Evolutionary conservation across 306 rosid species (phyloP).

Genomic region (Fragaria iinumae): DNA sequence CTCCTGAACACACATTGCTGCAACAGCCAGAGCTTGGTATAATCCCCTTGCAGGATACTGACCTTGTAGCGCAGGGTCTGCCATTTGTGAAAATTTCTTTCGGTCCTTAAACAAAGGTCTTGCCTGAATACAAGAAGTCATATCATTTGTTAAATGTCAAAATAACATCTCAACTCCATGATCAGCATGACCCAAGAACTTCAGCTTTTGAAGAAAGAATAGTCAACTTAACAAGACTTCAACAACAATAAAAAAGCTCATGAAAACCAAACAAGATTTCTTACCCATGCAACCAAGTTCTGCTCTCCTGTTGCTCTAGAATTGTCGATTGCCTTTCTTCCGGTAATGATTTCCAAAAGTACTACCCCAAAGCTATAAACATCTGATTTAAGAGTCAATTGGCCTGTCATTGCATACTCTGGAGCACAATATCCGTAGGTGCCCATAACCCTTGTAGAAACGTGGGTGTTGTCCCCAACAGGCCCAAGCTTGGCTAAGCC

Average conservation of each 20-base stretch:
- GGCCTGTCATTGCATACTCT: constrained; percentile 93
- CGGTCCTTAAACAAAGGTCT: constrained; percentile 73
- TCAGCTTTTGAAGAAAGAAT: background rate
- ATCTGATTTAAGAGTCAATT: constrained; percentile 87
- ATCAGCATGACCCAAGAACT: background rate
- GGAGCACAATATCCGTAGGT: constrained; percentile 96
- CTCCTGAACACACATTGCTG: constrained; percentile 92
- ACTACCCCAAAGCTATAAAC: constrained; percentile 95
- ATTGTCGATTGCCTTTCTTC: constrained; percentile 82
- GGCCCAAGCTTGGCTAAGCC: constrained; percentile 97
- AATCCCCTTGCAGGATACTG: constrained; percentile 85
- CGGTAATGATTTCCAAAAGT: constrained; percentile 88
- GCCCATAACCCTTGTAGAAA: constrained; percentile 97
- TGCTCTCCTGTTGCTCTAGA: constrained; percentile 82
- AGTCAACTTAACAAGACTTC: background rate
- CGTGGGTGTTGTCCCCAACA: constrained; percentile 87
- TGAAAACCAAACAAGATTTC: constrained; percentile 18
- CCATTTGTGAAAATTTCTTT: constrained; percentile 63
- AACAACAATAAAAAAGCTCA: background rate
- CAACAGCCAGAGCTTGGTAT: constrained; percentile 84
- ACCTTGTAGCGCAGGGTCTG: constrained; percentile 80
- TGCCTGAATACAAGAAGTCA: constrained; percentile 50
- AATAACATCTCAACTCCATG: background rate
- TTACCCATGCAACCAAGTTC: constrained; percentile 95
- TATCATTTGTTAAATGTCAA: background rate